Percentiles rank a stretch among this genome's conserved stretches.
phyloP scores from a whole-genome alignment of 2,329 filamentous ascomycete genomes.

The Cercospora beticola region DNA sequence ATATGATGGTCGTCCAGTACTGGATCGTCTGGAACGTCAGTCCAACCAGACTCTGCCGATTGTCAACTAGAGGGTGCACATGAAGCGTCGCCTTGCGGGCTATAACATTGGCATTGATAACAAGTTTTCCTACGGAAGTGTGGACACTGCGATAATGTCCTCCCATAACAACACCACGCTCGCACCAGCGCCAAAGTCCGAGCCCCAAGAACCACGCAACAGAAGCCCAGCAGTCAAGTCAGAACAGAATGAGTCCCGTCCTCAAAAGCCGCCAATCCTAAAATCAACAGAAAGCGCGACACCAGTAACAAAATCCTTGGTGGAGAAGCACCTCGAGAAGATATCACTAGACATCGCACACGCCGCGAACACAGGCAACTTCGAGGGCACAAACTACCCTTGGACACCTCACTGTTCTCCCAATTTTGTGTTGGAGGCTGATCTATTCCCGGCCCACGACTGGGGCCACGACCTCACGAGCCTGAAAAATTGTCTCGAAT shows the following conservation, averaged over 20 bases:
- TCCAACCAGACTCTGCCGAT: neutral
- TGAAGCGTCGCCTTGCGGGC: neutral
- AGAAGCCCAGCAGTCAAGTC: neutral
- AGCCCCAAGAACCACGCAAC: neutral
- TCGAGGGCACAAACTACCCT: conserved; percentile 8
- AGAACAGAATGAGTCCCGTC: neutral
- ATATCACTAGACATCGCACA: conserved; percentile 8
- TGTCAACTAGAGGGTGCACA: neutral
- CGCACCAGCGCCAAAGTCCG: neutral
- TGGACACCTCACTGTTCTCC: conserved; percentile 6
- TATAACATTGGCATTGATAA: too few species aligned
- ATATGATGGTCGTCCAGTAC: neutral
- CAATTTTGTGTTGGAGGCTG: conserved; percentile 2
- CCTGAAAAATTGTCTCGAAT: neutral
- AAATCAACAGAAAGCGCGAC: neutral
- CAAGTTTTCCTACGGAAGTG: neutral
- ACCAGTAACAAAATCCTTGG: neutral
- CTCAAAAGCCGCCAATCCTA: neutral
- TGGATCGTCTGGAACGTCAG: neutral
- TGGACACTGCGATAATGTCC: neutral
- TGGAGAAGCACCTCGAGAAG: neutral
- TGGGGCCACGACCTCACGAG: neutral
- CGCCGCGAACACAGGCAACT: conserved; percentile 15
- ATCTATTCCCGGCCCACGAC: conserved; percentile 1
- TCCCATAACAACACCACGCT: neutral